These are phyloP conservation scores for Coleophoma cylindrospora DNA, from an alignment of 2,329 filamentous ascomycete species.

Conservation along the genomic window DNA sequence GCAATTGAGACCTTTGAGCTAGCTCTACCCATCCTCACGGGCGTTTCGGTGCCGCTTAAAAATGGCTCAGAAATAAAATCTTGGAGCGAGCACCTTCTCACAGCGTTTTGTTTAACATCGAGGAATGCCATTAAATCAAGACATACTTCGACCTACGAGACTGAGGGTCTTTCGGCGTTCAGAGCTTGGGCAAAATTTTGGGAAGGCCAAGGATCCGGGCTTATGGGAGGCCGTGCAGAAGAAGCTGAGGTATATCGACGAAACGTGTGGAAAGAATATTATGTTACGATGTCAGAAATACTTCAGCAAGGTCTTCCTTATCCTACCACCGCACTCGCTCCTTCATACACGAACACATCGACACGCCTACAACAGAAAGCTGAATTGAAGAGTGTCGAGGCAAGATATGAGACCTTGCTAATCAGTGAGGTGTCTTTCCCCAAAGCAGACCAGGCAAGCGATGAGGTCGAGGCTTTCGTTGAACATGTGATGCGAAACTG, in stretches of 20 bases:
- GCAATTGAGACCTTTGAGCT: constrained; percentile 64
- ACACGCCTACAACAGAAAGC: constrained; percentile 60
- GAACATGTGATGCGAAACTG: constrained; percentile 80
- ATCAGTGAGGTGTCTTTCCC: constrained; percentile 80
- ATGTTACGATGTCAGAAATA: constrained; percentile 71
- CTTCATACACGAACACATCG: constrained; percentile 42
- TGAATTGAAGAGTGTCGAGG: constrained; percentile 76
- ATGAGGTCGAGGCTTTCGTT: constrained; percentile 78
- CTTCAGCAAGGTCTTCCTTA: constrained; percentile 63
- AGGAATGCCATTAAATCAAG: constrained; percentile 51
- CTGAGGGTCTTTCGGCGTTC: constrained; percentile 50
- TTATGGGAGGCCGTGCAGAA: constrained; percentile 52
- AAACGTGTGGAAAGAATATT: constrained; percentile 81
- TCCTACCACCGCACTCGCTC: constrained; percentile 36
- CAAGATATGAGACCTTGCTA: constrained; percentile 73
- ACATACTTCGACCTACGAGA: constrained; percentile 44
- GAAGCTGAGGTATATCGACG: constrained; percentile 56
- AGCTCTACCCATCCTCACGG: constrained; percentile 57
- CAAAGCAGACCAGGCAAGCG: constrained; percentile 71
- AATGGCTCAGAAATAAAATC: constrained; percentile 63
- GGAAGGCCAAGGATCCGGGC: constrained; percentile 38
- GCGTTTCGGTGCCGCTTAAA: constrained; percentile 43
- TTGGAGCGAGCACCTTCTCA: constrained; percentile 76
- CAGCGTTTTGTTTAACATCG: constrained; percentile 67
- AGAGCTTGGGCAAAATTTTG: constrained; percentile 69